Conservation (phyloP, 2,329 filamentous ascomycete genomes). For the Botryotinia globosa region DNA sequence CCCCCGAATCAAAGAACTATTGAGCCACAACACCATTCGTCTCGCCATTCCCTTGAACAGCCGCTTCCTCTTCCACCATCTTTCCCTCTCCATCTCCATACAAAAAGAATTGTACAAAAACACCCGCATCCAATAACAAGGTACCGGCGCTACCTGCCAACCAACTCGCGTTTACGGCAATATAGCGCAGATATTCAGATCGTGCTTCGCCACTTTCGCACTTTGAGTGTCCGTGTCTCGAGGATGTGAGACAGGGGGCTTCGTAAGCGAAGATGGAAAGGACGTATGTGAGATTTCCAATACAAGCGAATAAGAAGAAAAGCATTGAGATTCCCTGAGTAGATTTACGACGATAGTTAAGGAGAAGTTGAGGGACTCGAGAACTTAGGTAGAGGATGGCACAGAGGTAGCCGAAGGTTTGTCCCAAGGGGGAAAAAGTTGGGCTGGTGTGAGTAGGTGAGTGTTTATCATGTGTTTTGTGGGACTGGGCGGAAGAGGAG, state of each 20-base stretch:
- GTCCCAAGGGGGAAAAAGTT: conserved; percentile 72
- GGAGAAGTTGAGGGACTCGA: conserved; percentile 81
- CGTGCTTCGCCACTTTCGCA: conserved; percentile 47
- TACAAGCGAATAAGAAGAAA: conserved; percentile 94
- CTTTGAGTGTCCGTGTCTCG: conserved; percentile 63
- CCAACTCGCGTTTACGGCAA: conserved; percentile 90
- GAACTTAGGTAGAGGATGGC: conserved; percentile 85
- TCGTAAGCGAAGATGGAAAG: conserved; percentile 89
- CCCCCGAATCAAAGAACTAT: neutral
- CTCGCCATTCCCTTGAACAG: conserved; percentile 14
- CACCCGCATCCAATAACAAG: conserved; percentile 75
- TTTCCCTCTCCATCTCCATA: conserved; percentile 50
- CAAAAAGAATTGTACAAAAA: conserved; percentile 89
- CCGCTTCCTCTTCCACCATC: neutral
- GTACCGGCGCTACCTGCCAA: conserved; percentile 86
- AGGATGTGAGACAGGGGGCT: conserved; percentile 56
- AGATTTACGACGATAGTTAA: conserved; percentile 89
- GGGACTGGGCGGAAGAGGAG: conserved; percentile 32
- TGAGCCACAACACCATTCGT: neutral
- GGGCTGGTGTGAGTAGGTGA: conserved; percentile 43
- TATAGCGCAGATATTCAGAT: conserved; percentile 66
- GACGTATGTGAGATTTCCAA: conserved; percentile 93
- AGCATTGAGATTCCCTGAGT: conserved; percentile 91
- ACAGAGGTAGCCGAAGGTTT: conserved; percentile 92
- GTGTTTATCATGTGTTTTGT: conserved; percentile 27